A percentile compares a stretch with the other conserved stretches of the same genome.
Evolutionary conservation across 345 rosid species (phyloP).

Genomic region (Eucalyptus polybractea): DNA sequence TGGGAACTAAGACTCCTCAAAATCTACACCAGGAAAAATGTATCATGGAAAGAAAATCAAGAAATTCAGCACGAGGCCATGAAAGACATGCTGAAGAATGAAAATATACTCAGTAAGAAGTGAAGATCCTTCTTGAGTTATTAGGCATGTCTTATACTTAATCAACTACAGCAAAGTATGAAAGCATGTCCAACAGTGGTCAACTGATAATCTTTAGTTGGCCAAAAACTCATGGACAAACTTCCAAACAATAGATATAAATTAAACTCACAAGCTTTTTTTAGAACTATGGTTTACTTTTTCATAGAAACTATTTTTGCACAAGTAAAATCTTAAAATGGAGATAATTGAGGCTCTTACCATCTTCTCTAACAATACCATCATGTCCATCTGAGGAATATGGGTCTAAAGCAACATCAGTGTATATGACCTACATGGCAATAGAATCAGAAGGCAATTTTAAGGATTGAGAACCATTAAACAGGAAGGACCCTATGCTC

Average conservation of each 20-base stretch:
- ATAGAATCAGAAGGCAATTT: neutral
- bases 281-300: neutral
- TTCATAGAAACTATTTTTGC: neutral
- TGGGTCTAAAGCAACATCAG: constrained; percentile 89
- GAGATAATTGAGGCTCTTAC: constrained; percentile 11
- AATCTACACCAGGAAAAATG: neutral
- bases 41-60: neutral
- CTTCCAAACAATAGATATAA: neutral
- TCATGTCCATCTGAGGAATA: constrained; percentile 90
- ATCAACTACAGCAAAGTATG: neutral
- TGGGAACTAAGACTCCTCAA: neutral
- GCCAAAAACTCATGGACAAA: neutral
- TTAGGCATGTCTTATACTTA: neutral
- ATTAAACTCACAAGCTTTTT: neutral
- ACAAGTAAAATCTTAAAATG: neutral
- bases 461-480: neutral
- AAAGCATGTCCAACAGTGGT: neutral
- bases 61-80: neutral
- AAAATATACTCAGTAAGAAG: neutral
- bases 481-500: neutral
- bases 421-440: constrained; percentile 51
- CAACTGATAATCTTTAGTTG: neutral
- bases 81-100: neutral
- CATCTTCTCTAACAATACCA: constrained; percentile 88
- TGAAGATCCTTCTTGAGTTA: neutral